Evolutionary conservation across 176 grass and related monocot genomes (phyloP), one percentile per base, ranked within the genome.

Genomic region (Hordeum marinum): DNA sequence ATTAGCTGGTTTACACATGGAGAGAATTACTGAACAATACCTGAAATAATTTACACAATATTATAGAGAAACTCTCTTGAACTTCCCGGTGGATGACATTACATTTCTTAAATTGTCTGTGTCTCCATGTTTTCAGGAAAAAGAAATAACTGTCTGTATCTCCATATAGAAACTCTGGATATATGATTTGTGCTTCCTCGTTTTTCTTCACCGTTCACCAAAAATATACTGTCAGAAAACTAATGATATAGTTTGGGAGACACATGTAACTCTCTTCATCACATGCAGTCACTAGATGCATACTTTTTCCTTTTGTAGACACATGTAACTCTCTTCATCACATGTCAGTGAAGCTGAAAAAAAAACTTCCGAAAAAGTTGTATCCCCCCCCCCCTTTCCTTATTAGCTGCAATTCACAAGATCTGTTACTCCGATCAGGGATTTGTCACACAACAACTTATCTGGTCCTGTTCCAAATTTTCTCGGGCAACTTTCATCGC

Each of bases 381-480:
- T 48, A 63, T 72, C 11, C 20, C 46, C n/a, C n/a, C 1, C 35
- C 21, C n/a, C 1, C 36, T 37, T 57, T 57, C 64, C 7, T 70
- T 57, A 26, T 45, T 55, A 81, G 31, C 37, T 71, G 29, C 59
- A 82, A 59, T 76, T 11, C 20, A 62, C 50, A 82, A 45, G 4
- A 68, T 42, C 5, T 79, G 15, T 36, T 78, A 72, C 66, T 60
- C 15, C 68, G 87, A 77, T 43, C 88, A 96, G 89, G 50, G 86
- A 93, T 89, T 89, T 96, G 50, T 91, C 88, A 83, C 77, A 87
- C 80, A 96, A 93, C 73, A 93, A 88, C 43, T 83, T 93, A 55
- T 89, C 81, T 52, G 94, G 91, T 3, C 13, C 46, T 37, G 89
- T 96, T 89, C 94, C 89, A 54, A 65, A 89, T 68, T 82, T 43